Conservation (phyloP, 2,329 filamentous ascomycete species). For the Aureobasidium pullulans region DNA sequence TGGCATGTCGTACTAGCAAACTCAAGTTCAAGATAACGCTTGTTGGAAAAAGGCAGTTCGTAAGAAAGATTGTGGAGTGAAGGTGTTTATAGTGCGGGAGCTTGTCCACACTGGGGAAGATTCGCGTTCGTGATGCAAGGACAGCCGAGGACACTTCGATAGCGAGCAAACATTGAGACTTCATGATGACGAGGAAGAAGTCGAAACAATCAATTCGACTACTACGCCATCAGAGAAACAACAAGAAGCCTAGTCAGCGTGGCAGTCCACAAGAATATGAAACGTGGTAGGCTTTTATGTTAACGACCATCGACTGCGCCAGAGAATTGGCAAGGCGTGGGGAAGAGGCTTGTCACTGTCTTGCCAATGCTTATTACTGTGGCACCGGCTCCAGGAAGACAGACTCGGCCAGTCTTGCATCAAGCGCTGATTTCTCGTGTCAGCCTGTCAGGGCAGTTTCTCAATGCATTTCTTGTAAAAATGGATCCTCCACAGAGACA, state of each 20-base stretch:
- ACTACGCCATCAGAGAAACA: too few species aligned
- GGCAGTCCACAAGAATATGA: background rate
- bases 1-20: background rate
- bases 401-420: too few species aligned
- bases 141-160: background rate
- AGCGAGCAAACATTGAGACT: background rate
- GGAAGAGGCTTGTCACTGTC: background rate
- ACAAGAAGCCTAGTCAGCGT: too few species aligned
- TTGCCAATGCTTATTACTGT: background rate
- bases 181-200: background rate
- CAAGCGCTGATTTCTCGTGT: too few species aligned
- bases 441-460: too few species aligned
- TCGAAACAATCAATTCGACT: background rate
- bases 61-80: background rate
- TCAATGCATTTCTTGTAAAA: too few species aligned
- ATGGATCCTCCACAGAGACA: too few species aligned
- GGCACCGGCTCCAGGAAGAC: too few species aligned
- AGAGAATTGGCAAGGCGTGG: background rate
- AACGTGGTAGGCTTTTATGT: background rate
- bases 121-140: background rate
- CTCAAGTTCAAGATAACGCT: constrained; percentile 4
- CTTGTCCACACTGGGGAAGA: background rate
- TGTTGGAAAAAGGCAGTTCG: constrained; percentile 2
- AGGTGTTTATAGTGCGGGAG: background rate
- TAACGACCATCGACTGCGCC: background rate